Conservation (phyloP, 345 rosid genomes). For the Gossypium raimondii region DNA sequence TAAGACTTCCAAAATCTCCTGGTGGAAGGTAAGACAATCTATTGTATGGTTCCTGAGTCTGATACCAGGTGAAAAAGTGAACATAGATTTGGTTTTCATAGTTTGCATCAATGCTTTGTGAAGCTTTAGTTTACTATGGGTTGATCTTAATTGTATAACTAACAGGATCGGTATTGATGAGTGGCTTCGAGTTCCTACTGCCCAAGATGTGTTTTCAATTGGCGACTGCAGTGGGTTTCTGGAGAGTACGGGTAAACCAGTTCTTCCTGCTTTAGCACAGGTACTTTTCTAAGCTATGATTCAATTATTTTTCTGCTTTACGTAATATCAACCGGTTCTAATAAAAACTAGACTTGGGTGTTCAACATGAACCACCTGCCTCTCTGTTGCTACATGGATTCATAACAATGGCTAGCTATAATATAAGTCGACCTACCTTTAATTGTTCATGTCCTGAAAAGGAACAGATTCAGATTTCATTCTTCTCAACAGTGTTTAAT, state of each 20-base stretch:
- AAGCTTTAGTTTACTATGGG: background rate
- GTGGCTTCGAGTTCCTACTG: slow-evolving; percentile 82
- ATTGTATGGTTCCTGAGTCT: background rate
- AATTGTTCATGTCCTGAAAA: background rate
- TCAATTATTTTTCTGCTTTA: background rate
- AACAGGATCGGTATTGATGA: slow-evolving; percentile 82
- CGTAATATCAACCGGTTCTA: background rate
- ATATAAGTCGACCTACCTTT: background rate
- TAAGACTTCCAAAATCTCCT: slow-evolving; percentile 76
- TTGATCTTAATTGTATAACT: background rate
- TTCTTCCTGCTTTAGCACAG: slow-evolving; percentile 96
- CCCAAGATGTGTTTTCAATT: slow-evolving; percentile 75
- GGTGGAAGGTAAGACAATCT: slow-evolving; percentile 70
- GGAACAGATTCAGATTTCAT: background rate
- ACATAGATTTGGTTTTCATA: background rate
- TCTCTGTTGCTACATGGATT: background rate
- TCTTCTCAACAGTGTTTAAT: background rate
- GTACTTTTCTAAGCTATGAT: slow-evolving; percentile 24
- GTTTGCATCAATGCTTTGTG: background rate
- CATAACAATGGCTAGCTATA: background rate
- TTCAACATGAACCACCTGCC: background rate
- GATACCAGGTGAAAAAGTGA: background rate
- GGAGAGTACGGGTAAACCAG: slow-evolving; percentile 73
- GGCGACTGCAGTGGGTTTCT: slow-evolving; percentile 97
- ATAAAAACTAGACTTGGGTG: background rate